A percentile compares a stretch with the other conserved stretches of the same genome.
phyloP scores from a whole-genome alignment of 2,329 filamentous ascomycete genomes.

The Septoria petroselini region DNA sequence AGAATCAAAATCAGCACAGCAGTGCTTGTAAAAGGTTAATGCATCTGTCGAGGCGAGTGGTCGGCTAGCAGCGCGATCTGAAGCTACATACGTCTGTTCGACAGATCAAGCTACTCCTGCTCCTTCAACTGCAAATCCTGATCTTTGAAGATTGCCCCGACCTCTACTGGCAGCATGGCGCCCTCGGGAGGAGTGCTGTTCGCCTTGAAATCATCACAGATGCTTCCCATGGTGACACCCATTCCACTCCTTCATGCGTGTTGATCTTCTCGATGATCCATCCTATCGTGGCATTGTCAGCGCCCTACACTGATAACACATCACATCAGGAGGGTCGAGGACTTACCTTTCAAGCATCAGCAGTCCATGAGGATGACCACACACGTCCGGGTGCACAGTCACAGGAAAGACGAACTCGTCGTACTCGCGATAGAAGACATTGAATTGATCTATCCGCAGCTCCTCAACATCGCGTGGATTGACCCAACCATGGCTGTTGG shows the following conservation, averaged over 20 bases:
- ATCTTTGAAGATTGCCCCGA: constrained; percentile 53
- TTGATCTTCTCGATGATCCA: constrained; percentile 66
- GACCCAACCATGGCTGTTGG: constrained; percentile 63
- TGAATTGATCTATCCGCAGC: constrained; percentile 64
- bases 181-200: constrained; percentile 58
- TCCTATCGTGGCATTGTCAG: too few relatives aligned
- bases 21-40: too few relatives aligned
- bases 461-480: constrained; percentile 59
- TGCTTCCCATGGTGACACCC: constrained; percentile 68
- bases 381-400: constrained; percentile 72
- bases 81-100: too few relatives aligned
- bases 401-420: constrained; percentile 76
- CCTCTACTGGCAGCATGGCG: constrained; percentile 58
- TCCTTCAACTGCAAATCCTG: constrained; percentile 34
- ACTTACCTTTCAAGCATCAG: constrained; percentile 69
- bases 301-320: too few relatives aligned
- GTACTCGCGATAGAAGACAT: constrained; percentile 73
- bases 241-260: constrained; percentile 60
- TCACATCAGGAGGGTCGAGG: too few relatives aligned
- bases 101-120: constrained; percentile 24
- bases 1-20: too few relatives aligned
- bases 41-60: too few relatives aligned
- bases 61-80: too few relatives aligned
- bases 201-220: constrained; percentile 69
- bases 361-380: constrained; percentile 67